These are phyloP conservation scores for Mycena rosella DNA, from an alignment of 768 basidiomycete species.

Conservation along the genomic window DNA sequence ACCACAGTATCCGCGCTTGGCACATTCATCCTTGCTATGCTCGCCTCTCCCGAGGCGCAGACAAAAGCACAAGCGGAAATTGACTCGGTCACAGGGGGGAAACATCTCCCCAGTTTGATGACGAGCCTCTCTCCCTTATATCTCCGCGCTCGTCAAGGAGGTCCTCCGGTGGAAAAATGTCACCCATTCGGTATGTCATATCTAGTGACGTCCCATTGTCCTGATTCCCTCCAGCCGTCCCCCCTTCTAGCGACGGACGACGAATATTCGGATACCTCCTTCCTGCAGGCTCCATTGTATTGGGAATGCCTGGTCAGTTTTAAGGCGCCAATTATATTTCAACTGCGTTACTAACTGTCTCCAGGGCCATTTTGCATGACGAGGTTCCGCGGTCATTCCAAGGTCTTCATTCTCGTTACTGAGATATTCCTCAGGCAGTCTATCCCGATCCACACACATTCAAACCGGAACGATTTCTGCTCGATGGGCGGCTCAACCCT, in stretches of 20 bases:
- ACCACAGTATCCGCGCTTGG: slow-evolving; percentile 8
- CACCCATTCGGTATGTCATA: slow-evolving; percentile 1
- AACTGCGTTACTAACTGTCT: not conserved
- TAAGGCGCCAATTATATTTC: too few relatives aligned
- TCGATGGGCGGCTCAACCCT: not conserved
- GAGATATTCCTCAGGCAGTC: not conserved
- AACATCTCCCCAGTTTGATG: not conserved
- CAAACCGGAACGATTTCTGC: slow-evolving; percentile 12
- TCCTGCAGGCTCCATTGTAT: slow-evolving; percentile 13
- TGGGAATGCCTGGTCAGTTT: slow-evolving; percentile 10
- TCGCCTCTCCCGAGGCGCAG: slow-evolving; percentile 6
- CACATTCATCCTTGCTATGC: slow-evolving; percentile 8
- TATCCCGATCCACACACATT: slow-evolving; percentile 16
- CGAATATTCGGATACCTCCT: slow-evolving; percentile 9
- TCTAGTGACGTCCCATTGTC: not conserved
- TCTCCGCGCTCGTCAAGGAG: slow-evolving; percentile 7
- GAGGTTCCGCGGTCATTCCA: slow-evolving; percentile 3
- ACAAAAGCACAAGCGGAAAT: slow-evolving; percentile 2
- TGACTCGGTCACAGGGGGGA: not conserved
- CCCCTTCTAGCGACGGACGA: not conserved
- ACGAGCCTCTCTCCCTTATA: not conserved
- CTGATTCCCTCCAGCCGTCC: too few relatives aligned
- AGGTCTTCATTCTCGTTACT: not conserved
- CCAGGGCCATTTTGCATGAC: slow-evolving; percentile 13
- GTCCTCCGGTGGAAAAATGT: slow-evolving; percentile 10